Evolutionary conservation across 2,329 filamentous ascomycete species (phyloP).

Genomic region (Drechslerella stenobrocha): DNA sequence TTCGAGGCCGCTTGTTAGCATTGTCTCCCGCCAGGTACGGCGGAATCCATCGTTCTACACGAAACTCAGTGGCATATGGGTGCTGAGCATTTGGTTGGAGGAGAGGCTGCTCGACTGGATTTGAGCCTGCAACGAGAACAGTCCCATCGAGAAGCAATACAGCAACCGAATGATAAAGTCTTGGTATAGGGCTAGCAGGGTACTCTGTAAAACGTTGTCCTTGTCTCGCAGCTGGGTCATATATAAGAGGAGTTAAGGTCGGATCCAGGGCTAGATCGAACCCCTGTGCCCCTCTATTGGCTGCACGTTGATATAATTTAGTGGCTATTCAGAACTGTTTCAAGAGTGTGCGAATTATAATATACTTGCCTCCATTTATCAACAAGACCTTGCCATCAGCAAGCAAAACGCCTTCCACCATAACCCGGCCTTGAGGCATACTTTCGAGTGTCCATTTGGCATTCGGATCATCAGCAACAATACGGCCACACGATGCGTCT

Average conservation of each 20-base stretch:
- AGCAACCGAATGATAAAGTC: conserved; percentile 66
- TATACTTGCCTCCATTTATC: conserved; percentile 61
- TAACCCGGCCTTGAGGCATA: conserved; percentile 64
- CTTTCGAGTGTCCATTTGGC: conserved; percentile 63
- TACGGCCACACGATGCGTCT: conserved; percentile 64
- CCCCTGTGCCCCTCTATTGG: conserved; percentile 63
- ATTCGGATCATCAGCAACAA: conserved; percentile 60
- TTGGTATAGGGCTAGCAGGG: conserved; percentile 57
- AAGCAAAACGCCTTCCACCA: conserved; percentile 65
- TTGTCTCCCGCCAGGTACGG: conserved; percentile 64
- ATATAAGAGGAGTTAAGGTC: conserved; percentile 63
- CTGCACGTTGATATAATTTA: conserved; percentile 3
- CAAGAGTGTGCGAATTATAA: too few relatives aligned
- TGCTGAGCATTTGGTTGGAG: conserved; percentile 58
- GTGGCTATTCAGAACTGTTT: conserved; percentile 1
- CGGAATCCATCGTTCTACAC: conserved; percentile 66
- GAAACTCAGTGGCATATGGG: conserved; percentile 65
- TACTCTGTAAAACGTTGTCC: conserved; percentile 60
- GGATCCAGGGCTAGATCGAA: conserved; percentile 64
- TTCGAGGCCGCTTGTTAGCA: conserved; percentile 59
- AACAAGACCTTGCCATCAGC: conserved; percentile 65
- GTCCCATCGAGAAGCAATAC: conserved; percentile 65
- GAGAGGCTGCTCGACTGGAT: conserved; percentile 65
- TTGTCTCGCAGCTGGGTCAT: conserved; percentile 61
- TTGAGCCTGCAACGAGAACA: conserved; percentile 64